Percentiles rank a stretch among this genome's conserved stretches.
Conservation (phyloP, 116 monocot species). For the Trichopus zeylanicus region DNA sequence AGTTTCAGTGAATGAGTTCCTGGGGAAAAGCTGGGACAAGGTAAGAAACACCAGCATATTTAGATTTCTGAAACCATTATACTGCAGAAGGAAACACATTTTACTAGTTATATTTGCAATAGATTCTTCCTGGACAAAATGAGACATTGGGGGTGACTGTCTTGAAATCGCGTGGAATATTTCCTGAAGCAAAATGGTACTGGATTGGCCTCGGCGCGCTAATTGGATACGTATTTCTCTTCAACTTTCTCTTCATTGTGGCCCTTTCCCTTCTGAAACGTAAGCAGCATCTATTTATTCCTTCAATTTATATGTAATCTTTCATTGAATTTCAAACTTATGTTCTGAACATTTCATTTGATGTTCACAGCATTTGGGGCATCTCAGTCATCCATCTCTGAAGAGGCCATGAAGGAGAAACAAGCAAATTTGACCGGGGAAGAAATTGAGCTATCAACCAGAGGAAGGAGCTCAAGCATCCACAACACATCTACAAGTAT, state of each 20-base stretch:
- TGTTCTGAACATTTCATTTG: not conserved
- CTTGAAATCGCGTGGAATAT: constrained; percentile 12
- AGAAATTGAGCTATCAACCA: constrained; percentile 18
- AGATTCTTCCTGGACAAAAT: not conserved
- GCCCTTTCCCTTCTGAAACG: constrained; percentile 37
- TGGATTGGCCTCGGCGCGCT: constrained; percentile 48
- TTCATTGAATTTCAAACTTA: too few relatives aligned
- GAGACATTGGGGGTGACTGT: constrained; percentile 1
- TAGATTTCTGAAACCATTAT: too few relatives aligned
- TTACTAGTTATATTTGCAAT: not conserved
- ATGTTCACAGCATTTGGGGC: constrained; percentile 43
- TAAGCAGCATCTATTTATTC: constrained; percentile 9
- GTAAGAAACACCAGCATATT: constrained; percentile 4
- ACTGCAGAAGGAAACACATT: not conserved
- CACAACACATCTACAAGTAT: not conserved
- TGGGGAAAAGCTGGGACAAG: constrained; percentile 22
- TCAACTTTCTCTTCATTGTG: constrained; percentile 36
- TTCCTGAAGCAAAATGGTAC: constrained; percentile 57
- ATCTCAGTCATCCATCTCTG: constrained; percentile 37
- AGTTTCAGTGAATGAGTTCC: constrained; percentile 25
- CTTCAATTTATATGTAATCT: too few relatives aligned
- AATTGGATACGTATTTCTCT: constrained; percentile 36
- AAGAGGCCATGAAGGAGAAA: constrained; percentile 51
- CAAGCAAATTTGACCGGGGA: constrained; percentile 40
- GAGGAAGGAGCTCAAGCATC: constrained; percentile 13